These are phyloP conservation scores for Marasmius sp. DNA, from an alignment of 1,284 basidiomycete genomes.

Conservation along the genomic window DNA sequence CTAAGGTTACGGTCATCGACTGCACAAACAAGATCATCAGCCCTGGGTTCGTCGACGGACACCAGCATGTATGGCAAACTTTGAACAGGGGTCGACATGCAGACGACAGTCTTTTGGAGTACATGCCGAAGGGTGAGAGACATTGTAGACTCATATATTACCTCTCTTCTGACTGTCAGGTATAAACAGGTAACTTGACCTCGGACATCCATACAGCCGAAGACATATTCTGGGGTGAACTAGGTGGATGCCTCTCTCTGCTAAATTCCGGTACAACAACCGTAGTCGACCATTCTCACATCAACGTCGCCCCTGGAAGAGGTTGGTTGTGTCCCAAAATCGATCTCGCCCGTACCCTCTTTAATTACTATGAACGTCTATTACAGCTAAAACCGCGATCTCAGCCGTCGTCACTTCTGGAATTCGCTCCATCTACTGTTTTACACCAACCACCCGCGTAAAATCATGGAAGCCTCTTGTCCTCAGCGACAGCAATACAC, in stretches of 20 bases:
- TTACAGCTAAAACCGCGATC: conserved; percentile 7
- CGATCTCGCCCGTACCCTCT: neutral
- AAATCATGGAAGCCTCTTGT: conserved; percentile 10
- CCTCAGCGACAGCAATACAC: neutral
- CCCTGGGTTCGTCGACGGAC: conserved; percentile 16
- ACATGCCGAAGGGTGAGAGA: conserved; percentile 9
- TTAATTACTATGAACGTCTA: neutral
- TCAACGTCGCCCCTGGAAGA: conserved; percentile 8
- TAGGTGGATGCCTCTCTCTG: conserved; percentile 13
- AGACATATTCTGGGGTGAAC: conserved; percentile 15
- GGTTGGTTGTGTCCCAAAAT: neutral
- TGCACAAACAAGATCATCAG: conserved; percentile 42
- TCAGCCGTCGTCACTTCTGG: conserved; percentile 10
- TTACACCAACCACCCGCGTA: neutral
- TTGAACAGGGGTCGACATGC: conserved; percentile 14
- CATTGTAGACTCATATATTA: too few species aligned
- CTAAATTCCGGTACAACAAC: conserved; percentile 13
- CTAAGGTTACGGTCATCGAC: conserved; percentile 48
- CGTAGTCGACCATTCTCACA: conserved; percentile 15
- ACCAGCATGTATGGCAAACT: conserved; percentile 16
- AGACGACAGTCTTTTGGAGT: conserved; percentile 12
- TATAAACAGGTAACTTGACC: neutral
- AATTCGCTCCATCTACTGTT: conserved; percentile 13
- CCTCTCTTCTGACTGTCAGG: too few species aligned
- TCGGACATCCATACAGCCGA: conserved; percentile 6